Conservation (phyloP, 257 asterid species). For the Solanum appendiculatum region DNA sequence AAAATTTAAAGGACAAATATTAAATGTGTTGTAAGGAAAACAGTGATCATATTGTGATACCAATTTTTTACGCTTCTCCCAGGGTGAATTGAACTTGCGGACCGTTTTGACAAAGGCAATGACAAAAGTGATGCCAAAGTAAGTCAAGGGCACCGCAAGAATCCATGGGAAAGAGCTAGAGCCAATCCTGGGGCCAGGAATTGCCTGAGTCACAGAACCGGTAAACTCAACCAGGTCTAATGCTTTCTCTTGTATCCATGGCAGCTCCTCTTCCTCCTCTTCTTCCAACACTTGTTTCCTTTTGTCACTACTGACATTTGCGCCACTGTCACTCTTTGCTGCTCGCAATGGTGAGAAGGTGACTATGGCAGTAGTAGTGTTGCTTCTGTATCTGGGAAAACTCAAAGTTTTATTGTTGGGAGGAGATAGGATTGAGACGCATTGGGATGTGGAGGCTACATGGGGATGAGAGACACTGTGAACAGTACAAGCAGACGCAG, state of each 20-base stretch:
- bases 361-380: neutral
- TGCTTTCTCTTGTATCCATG: slow-evolving; percentile 99
- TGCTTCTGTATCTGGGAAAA: neutral
- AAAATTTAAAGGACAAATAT: neutral
- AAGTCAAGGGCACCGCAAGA: slow-evolving; percentile 75
- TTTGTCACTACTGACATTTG: neutral
- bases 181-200: slow-evolving; percentile 97
- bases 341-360: neutral
- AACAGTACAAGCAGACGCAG: neutral
- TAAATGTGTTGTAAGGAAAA: neutral
- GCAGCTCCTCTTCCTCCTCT: slow-evolving; percentile 79
- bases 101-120: slow-evolving; percentile 76
- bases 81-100: slow-evolving; percentile 68
- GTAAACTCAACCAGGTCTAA: slow-evolving; percentile 90
- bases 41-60: slow-evolving; percentile 9
- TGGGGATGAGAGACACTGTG: neutral
- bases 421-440: neutral
- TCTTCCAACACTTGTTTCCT: slow-evolving; percentile 14
- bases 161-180: slow-evolving; percentile 85
- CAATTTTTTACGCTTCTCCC: slow-evolving; percentile 69
- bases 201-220: slow-evolving; percentile 87
- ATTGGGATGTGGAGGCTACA: neutral
- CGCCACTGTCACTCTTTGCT: neutral
- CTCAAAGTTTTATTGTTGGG: neutral
- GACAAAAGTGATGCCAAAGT: slow-evolving; percentile 71